Evolutionary conservation across 805 yeast species (phyloP), one percentile per base, ranked within the genome.

Genomic region (Komagataella kurtzmanii): DNA sequence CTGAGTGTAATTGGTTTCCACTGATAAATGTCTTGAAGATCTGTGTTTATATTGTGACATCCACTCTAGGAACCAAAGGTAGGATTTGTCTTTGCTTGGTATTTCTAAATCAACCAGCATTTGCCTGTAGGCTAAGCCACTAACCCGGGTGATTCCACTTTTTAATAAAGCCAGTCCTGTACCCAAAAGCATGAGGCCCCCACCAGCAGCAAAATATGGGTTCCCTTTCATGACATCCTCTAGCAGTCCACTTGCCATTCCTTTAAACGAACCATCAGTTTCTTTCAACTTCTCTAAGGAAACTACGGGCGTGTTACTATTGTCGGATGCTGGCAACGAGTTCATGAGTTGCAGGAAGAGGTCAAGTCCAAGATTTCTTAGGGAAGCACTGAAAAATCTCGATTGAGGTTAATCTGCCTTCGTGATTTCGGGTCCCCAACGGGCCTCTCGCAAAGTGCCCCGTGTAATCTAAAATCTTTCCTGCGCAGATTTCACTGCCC

Each of bases 151-250:
- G 1, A 84, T 65, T 1, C 88, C 88, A 53, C 78, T 81, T 49
- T 96, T 72, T 0, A 88, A 81, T 6, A 88, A 58, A 0, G 97
- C 95, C 40, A 93, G 66, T 1, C 83, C 84, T 0, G 96, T 89
- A n/a, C 99, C 99, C 2, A 93, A 70, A 3, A 90, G 71, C 99
- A 93, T 93, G 45, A 93, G 71, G 0, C 99, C 99, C 59, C 97
- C 97, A 61, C 99, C 99, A 0, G 98, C 99, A 1, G 97, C 93
- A 70, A 93, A 91, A 65, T 88, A 89, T n/a, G 97, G 98, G 63
- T 91, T 91, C 44, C 78, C 75, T 19, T 74, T 74, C 53, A 85
- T 71, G 2, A 80, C 76, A 52, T 79, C 80, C 46, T 75, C 66
- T 59, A 80, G 67, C 3, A 81, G 66, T 53, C 58, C 63, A 40